Evolutionary conservation across 495 filamentous ascomycete species (phyloP).

Genomic region (Annulohypoxylon moriforme): DNA sequence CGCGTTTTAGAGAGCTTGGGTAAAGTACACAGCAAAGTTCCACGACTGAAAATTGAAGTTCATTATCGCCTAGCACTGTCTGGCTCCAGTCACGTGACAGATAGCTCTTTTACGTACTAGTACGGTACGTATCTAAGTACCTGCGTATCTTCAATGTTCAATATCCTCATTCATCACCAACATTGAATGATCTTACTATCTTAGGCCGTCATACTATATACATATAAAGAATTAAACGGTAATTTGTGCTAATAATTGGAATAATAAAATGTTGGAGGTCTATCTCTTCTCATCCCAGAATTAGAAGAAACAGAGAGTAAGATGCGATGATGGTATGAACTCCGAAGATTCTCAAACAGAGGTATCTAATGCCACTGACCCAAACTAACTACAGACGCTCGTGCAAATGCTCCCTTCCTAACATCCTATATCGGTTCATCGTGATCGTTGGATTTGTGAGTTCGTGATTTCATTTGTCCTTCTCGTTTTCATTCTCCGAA

Average conservation of each 20-base stretch:
- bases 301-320: conserved; percentile 10
- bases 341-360: conserved; percentile 26
- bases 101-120: background rate
- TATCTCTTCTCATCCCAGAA: conserved; percentile 8
- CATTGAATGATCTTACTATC: too few relatives aligned
- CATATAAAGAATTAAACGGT: background rate
- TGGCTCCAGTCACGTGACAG: conserved; percentile 23
- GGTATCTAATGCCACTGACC: conserved; percentile 33
- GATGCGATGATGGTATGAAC: conserved; percentile 20
- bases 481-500: conserved; percentile 67
- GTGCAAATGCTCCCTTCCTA: conserved; percentile 32
- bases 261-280: background rate
- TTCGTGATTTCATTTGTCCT: conserved; percentile 53
- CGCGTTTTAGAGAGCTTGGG: conserved; percentile 31
- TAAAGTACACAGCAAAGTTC: conserved; percentile 10
- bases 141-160: background rate
- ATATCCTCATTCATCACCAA: background rate
- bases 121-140: background rate
- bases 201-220: background rate
- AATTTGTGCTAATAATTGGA: background rate
- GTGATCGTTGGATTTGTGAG: background rate
- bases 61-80: background rate
- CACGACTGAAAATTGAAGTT: conserved; percentile 31
- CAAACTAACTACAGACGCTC: conserved; percentile 40
- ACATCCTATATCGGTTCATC: conserved; percentile 6